phyloP scores from a whole-genome alignment of 2,329 filamentous ascomycete genomes.

The Pseudopyrenochaeta lycopersici region DNA sequence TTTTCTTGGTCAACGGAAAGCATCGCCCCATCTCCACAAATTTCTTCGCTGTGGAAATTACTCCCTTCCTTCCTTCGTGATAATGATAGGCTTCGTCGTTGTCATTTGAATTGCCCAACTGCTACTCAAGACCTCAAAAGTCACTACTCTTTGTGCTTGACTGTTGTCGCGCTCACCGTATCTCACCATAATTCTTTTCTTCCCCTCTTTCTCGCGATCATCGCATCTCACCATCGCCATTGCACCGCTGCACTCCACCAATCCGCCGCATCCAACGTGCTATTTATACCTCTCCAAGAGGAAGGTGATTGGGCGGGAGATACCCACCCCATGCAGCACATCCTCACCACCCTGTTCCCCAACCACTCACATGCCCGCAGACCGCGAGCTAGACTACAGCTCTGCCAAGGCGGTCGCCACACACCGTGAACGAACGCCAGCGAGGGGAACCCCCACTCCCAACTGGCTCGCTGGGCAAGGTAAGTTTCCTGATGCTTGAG shows the following conservation, averaged over 20 bases:
- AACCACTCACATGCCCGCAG: neutral
- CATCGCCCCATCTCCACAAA: neutral
- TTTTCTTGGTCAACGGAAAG: neutral
- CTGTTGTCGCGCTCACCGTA: no score
- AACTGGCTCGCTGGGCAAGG: neutral
- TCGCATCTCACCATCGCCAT: neutral
- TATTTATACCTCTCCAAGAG: neutral
- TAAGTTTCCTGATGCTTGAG: no score
- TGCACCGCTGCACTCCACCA: no score
- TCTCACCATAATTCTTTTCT: neutral
- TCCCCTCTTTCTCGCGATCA: neutral
- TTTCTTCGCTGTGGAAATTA: neutral
- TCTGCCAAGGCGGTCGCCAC: neutral
- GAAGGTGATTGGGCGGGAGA: neutral
- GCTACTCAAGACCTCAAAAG: no score
- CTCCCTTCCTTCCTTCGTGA: no score
- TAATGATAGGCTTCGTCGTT: no score
- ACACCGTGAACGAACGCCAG: neutral
- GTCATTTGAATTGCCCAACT: no score
- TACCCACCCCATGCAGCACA: neutral
- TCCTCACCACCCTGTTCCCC: neutral
- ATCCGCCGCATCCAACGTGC: no score
- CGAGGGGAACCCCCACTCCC: neutral
- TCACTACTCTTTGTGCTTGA: no score
- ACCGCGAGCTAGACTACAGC: neutral